Base-by-base conservation (phyloP, 345 rosid species). In the Aegle marmelos region DNA sequence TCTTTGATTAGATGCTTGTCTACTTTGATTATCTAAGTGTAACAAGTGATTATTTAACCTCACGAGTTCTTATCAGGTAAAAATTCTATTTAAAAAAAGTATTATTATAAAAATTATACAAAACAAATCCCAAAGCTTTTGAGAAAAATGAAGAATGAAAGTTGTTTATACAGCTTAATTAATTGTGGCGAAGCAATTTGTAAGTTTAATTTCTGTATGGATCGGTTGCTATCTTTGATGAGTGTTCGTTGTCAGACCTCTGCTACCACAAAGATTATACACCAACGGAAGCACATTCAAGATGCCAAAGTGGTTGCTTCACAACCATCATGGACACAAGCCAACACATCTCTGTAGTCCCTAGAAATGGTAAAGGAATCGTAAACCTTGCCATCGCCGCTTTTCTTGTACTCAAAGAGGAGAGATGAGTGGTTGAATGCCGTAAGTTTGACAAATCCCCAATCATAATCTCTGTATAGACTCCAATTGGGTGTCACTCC, bases 391-490 rank as follows among this genome's bases (percentile, higher is more conserved):
- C 98, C 98, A 2, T 87, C 87, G 8, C 92, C 72, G 84, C 98
- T 95, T 83, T 84, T 95, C 87, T 91, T 92, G 86, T 95, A 95
- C 91, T 95, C 99, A 36, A 90, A 91, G 7, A 89, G 88, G 79
- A 95, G 86, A n/a, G 85, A 87, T 11, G 99, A 91, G 68, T 88
- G 96, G 70, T 93, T 87, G 11, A 86, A 87, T 41, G 98, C 93
- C 4, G 97, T 93, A 82, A 93, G 33, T 85, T 95, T 93, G 34
- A 88, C 98, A 73, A 92, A 95, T 57, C 99, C 98, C 27, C 4
- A 90, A 78, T 93, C 97, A 25, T 79, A 86, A 76, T 93, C 98
- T 81, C 91, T 85, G 80, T 86, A 86, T 34, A 95, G 67, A 85
- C 98, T 93, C 98, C 99, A 92, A 9, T 63, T 70, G 6, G 97